Conservation (phyloP, 2,329 filamentous ascomycete genomes). For the Colletotrichum godetiae region DNA sequence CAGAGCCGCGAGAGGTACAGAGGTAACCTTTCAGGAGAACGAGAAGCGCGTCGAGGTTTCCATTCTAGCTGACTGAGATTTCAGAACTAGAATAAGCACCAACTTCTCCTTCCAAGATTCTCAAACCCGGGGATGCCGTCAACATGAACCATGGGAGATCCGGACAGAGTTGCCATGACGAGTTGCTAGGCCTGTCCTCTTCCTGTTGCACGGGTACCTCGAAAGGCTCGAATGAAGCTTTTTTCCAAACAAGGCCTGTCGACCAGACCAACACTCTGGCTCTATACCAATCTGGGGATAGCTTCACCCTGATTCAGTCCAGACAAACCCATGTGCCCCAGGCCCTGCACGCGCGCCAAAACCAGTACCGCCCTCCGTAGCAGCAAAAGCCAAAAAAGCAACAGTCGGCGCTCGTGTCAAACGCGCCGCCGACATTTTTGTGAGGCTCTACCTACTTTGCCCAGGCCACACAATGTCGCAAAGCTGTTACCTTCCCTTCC, state of each 20-base stretch:
- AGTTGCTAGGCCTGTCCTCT: too few species aligned
- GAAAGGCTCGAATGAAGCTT: neutral
- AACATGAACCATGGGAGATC: too few species aligned
- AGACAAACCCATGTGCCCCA: neutral
- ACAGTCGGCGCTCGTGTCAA: conserved; percentile 11
- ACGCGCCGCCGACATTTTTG: conserved; percentile 17
- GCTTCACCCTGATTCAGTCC: neutral
- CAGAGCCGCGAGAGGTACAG: conserved; percentile 4
- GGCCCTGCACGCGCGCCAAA: neutral
- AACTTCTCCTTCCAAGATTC: neutral
- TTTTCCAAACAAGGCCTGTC: neutral
- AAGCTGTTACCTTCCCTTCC: too few species aligned
- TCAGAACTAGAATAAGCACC: neutral
- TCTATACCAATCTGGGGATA: conserved; percentile 16
- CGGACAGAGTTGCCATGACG: too few species aligned
- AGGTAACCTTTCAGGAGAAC: neutral
- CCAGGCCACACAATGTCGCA: neutral
- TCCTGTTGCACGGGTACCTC: neutral
- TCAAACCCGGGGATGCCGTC: too few species aligned
- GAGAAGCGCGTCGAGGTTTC: neutral
- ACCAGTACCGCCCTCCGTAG: neutral
- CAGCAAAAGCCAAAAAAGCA: neutral
- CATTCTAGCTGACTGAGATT: too few species aligned
- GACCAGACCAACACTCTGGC: neutral
- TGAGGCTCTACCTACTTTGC: neutral